Conservation (phyloP, 208 protist species). For the Leishmania mexicana region DNA sequence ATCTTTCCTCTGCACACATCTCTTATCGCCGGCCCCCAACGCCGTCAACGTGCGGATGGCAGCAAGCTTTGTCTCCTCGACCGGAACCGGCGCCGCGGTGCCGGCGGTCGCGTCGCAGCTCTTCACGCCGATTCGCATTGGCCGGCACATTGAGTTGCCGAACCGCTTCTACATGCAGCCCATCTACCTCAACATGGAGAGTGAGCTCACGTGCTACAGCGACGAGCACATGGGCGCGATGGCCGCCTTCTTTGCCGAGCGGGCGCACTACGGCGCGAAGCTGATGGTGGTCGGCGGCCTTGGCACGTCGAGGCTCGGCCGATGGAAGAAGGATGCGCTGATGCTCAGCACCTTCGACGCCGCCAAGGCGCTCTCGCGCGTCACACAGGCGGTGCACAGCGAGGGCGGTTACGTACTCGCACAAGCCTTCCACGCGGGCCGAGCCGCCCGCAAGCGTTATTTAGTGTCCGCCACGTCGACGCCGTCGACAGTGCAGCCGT, state of each 20-base stretch:
- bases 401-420: slow-evolving; percentile 90
- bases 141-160: slow-evolving; percentile 48
- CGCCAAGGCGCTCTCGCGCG: slow-evolving; percentile 62
- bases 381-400: slow-evolving; percentile 88
- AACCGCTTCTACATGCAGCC: slow-evolving; percentile 90
- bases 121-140: slow-evolving; percentile 70
- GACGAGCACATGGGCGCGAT: slow-evolving; percentile 76
- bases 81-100: neutral
- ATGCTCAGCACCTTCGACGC: slow-evolving; percentile 78
- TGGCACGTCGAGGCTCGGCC: slow-evolving; percentile 75
- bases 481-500: slow-evolving; percentile 70
- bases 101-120: slow-evolving; percentile 22
- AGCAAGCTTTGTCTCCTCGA: neutral
- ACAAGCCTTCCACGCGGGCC: slow-evolving; percentile 93
- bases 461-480: slow-evolving; percentile 60
- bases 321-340: slow-evolving; percentile 79
- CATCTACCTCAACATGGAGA: slow-evolving; percentile 88
- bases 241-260: slow-evolving; percentile 80
- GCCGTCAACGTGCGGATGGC: slow-evolving; percentile 9
- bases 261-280: slow-evolving; percentile 85
- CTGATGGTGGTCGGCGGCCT: slow-evolving; percentile 92
- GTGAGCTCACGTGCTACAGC: slow-evolving; percentile 54
- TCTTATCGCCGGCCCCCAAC: neutral
- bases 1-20: neutral
- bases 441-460: slow-evolving; percentile 62